Conservation (phyloP, 495 filamentous ascomycete species). For the Talaromyces ruber region DNA sequence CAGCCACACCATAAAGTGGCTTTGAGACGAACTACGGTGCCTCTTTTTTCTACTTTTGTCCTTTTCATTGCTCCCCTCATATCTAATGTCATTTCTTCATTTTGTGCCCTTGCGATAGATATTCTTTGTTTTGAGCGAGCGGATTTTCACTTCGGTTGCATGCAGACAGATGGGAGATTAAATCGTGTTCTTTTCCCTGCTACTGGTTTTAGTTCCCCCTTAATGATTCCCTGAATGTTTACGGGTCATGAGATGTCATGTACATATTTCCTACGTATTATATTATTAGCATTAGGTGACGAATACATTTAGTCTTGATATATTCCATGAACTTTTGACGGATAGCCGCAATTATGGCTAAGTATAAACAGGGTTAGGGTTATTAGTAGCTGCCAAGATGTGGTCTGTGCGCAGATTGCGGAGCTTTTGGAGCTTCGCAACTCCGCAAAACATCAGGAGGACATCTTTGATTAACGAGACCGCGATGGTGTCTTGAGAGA, state of each 20-base stretch:
- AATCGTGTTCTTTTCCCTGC: not conserved
- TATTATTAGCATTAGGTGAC: not conserved
- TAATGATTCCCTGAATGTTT: not conserved
- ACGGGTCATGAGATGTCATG: not conserved
- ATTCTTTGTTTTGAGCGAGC: not conserved
- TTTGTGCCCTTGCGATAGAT: not conserved
- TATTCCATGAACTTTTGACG: not conserved
- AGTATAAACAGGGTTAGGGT: not conserved
- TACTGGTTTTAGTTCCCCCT: not conserved
- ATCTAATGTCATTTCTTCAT: not conserved
- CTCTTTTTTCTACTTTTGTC: not conserved
- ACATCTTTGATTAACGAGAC: not conserved
- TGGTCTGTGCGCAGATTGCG: not conserved
- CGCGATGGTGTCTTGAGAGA: not conserved
- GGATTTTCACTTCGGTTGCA: not conserved
- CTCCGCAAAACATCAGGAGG: not conserved
- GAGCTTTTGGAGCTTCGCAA: not conserved
- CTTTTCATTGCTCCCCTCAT: not conserved
- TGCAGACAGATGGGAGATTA: not conserved
- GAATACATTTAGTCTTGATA: not conserved
- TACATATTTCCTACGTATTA: not conserved
- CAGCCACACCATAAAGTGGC: constrained; percentile 19
- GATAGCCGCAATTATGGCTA: not conserved
- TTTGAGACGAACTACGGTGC: not conserved
- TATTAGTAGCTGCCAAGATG: not conserved